Evolutionary conservation across 2,329 filamentous ascomycete species (phyloP).

Genomic region (Xylariaceae sp.): DNA sequence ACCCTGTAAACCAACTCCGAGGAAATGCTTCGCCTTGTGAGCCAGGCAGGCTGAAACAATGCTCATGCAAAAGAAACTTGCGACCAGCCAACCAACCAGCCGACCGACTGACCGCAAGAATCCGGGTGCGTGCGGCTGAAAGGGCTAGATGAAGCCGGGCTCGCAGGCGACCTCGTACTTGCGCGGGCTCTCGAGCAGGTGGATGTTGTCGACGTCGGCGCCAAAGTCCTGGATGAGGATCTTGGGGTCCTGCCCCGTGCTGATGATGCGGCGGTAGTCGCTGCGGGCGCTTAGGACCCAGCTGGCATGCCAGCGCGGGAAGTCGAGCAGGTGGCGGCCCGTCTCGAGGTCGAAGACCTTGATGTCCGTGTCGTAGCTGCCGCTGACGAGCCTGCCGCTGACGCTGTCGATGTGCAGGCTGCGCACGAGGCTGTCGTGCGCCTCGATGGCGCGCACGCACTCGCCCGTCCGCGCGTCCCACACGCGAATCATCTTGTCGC

Average conservation of each 20-base stretch:
- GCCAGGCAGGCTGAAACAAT: no score
- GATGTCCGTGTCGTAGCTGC: constrained; percentile 91
- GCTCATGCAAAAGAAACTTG: no score
- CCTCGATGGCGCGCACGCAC: constrained; percentile 70
- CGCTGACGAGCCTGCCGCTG: constrained; percentile 80
- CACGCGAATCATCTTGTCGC: constrained; percentile 91
- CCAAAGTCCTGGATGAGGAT: constrained; percentile 93
- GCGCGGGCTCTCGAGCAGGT: constrained; percentile 45
- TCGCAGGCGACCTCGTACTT: constrained; percentile 22
- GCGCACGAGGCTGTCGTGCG: constrained; percentile 79
- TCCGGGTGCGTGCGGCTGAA: no score
- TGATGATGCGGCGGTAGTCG: constrained; percentile 90
- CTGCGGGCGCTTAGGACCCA: constrained; percentile 97
- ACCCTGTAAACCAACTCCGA: no score
- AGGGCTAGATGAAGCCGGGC: constrained; percentile 28
- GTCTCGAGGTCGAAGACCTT: constrained; percentile 87
- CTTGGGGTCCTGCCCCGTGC: constrained; percentile 88
- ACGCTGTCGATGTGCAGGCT: constrained; percentile 85
- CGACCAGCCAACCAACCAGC: no score
- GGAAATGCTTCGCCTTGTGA: no score
- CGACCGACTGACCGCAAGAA: no score
- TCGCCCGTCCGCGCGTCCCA: constrained; percentile 90
- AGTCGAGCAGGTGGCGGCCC: constrained; percentile 70
- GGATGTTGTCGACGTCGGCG: constrained; percentile 48
- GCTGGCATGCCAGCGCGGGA: constrained; percentile 91